These are phyloP conservation scores for Diutina scorzettiae DNA, from an alignment of 1,139 yeast species.

Conservation along the genomic window DNA sequence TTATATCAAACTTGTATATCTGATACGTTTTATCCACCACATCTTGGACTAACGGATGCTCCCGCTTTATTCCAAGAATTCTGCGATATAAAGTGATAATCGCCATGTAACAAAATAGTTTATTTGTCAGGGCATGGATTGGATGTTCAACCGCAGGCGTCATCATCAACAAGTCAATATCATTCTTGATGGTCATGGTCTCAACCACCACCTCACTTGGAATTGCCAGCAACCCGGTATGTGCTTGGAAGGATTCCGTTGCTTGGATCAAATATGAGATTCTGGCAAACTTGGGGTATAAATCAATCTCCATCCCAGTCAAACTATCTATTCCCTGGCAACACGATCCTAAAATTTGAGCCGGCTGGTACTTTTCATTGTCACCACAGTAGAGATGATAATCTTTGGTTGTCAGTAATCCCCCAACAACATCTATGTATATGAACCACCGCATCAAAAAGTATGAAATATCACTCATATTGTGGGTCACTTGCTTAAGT, in stretches of 20 bases:
- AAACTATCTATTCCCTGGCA: neutral
- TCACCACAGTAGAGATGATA: slow-evolving; percentile 17
- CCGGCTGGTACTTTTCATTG: slow-evolving; percentile 8
- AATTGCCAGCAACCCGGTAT: neutral
- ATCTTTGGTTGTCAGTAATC: slow-evolving; percentile 31
- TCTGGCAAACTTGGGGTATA: slow-evolving; percentile 3
- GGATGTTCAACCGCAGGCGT: slow-evolving; percentile 1
- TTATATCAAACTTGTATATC: slow-evolving; percentile 24
- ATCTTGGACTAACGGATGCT: slow-evolving; percentile 34
- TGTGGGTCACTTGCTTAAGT: slow-evolving; percentile 21
- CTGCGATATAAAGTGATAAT: slow-evolving; percentile 45
- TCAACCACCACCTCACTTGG: neutral
- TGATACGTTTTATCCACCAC: slow-evolving; percentile 30
- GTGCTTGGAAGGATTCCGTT: neutral
- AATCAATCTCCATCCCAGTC: slow-evolving; percentile 1
- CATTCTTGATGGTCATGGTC: slow-evolving; percentile 10
- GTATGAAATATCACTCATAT: slow-evolving; percentile 34
- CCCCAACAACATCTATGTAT: slow-evolving; percentile 58
- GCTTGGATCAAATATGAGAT: neutral
- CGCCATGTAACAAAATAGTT: slow-evolving; percentile 43
- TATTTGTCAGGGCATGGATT: slow-evolving; percentile 25
- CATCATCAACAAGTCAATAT: slow-evolving; percentile 2
- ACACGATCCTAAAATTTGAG: slow-evolving; percentile 3
- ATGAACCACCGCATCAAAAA: slow-evolving; percentile 65
- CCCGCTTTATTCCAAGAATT: slow-evolving; percentile 35